Percentiles rank a stretch among this genome's conserved stretches.
Evolutionary conservation across 768 basidiomycete species (phyloP).

Genomic region (Gloeopeniophorella convolvens): DNA sequence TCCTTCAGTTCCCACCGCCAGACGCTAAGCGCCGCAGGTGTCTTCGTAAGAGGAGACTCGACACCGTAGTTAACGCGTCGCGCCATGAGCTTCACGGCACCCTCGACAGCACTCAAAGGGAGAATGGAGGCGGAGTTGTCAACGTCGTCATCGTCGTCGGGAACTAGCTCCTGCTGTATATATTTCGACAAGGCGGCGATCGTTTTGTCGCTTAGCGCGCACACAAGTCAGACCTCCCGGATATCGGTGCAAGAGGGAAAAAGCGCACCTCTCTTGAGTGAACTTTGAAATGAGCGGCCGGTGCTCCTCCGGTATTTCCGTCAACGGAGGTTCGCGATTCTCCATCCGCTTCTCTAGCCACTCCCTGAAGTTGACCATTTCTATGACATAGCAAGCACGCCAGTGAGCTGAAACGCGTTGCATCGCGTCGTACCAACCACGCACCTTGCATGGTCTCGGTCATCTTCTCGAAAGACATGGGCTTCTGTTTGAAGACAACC

Average conservation of each 20-base stretch:
- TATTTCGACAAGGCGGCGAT: conserved; percentile 55
- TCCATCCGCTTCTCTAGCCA: conserved; percentile 55
- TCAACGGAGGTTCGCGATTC: conserved; percentile 43
- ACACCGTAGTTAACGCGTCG: conserved; percentile 78
- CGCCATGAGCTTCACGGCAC: conserved; percentile 56
- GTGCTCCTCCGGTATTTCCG: conserved; percentile 59
- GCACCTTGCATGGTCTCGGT: conserved; percentile 78
- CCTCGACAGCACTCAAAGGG: conserved; percentile 47
- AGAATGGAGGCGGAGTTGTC: conserved; percentile 34
- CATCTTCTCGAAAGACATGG: conserved; percentile 65
- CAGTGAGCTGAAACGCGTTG: not conserved
- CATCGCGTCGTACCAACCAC: conserved; percentile 20
- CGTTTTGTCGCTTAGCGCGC: conserved; percentile 62
- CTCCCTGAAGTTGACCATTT: conserved; percentile 71
- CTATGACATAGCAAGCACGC: conserved; percentile 29
- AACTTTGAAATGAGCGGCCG: conserved; percentile 74
- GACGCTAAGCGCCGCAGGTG: conserved; percentile 57
- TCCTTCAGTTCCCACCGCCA: conserved; percentile 87
- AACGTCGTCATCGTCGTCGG: conserved; percentile 52
- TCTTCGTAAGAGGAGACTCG: conserved; percentile 45
- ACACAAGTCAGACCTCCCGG: not conserved
- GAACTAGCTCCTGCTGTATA: conserved; percentile 63
- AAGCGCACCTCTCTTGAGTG: conserved; percentile 73
- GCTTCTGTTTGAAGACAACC: conserved; percentile 69
- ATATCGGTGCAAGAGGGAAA: not conserved